A percentile compares a stretch with the other conserved stretches of the same genome.
Evolutionary conservation across 768 basidiomycete genomes (phyloP).

Genomic region (Lactarius pseudohatsudake): DNA sequence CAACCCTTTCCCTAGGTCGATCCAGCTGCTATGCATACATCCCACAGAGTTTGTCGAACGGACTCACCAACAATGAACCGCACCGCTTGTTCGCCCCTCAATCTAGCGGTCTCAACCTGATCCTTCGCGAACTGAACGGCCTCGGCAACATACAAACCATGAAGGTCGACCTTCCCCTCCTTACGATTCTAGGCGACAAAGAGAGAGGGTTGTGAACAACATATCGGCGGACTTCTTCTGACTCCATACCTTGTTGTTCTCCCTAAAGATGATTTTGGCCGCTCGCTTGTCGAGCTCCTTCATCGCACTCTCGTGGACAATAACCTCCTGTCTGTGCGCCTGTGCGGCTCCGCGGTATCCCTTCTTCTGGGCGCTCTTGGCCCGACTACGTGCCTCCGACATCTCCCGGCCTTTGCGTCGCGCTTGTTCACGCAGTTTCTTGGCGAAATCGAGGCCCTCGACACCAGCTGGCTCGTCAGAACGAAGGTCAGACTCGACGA

Average conservation of each 20-base stretch:
- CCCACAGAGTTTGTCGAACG: background rate
- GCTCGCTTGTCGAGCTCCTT: slow-evolving; percentile 10
- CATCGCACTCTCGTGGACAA: background rate
- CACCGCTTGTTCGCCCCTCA: background rate
- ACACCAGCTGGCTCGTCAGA: background rate
- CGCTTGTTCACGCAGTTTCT: slow-evolving; percentile 10
- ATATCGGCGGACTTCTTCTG: too few relatives aligned
- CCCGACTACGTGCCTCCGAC: background rate
- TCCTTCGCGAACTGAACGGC: slow-evolving; percentile 14
- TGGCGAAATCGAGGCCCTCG: background rate
- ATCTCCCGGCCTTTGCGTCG: slow-evolving; percentile 1
- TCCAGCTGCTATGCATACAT: background rate
- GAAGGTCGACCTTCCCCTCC: slow-evolving; percentile 17
- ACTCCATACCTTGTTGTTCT: slow-evolving; percentile 14
- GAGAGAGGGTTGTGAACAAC: background rate
- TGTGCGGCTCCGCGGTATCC: background rate
- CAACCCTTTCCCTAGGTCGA: slow-evolving; percentile 6
- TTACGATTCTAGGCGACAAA: background rate
- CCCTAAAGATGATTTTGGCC: slow-evolving; percentile 6
- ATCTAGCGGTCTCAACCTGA: background rate
- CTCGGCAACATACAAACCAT: slow-evolving; percentile 15
- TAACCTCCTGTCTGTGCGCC: background rate
- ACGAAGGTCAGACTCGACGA: too few relatives aligned
- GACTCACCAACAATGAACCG: slow-evolving; percentile 20
- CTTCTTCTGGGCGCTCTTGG: slow-evolving; percentile 7